These are phyloP conservation scores for Saturnispora quitensis DNA, from an alignment of 805 yeast genomes.

Conservation along the genomic window DNA sequence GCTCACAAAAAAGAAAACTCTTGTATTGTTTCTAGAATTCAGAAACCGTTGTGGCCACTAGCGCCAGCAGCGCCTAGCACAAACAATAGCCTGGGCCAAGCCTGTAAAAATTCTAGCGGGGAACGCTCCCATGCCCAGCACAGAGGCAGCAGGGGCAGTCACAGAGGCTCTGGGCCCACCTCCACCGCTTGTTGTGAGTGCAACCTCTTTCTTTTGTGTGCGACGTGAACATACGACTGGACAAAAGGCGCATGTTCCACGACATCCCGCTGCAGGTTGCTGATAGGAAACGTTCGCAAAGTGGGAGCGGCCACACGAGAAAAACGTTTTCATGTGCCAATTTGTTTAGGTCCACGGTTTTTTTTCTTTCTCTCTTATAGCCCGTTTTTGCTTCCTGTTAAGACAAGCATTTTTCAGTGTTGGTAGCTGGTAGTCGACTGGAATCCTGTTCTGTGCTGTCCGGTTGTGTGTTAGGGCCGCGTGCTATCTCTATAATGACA, in stretches of 20 bases:
- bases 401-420: neutral
- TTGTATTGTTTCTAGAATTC: neutral
- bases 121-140: neutral
- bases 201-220: no score
- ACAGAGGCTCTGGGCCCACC: no score
- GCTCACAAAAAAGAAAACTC: no score
- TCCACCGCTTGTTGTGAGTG: no score
- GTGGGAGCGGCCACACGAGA: neutral
- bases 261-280: neutral
- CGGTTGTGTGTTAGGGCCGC: neutral
- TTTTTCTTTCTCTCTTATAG: neutral
- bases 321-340: neutral
- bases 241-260: neutral
- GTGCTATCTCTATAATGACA: neutral
- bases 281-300: neutral
- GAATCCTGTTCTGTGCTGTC: neutral
- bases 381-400: neutral
- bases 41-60: neutral
- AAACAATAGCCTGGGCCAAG: neutral
- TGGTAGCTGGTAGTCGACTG: no score
- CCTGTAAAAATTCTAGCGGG: neutral
- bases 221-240: neutral
- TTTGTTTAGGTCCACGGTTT: neutral
- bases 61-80: neutral
- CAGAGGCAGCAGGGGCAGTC: no score